Conservation (phyloP, 352 stramenopile genomes). For the Phytophthora megakarya region DNA sequence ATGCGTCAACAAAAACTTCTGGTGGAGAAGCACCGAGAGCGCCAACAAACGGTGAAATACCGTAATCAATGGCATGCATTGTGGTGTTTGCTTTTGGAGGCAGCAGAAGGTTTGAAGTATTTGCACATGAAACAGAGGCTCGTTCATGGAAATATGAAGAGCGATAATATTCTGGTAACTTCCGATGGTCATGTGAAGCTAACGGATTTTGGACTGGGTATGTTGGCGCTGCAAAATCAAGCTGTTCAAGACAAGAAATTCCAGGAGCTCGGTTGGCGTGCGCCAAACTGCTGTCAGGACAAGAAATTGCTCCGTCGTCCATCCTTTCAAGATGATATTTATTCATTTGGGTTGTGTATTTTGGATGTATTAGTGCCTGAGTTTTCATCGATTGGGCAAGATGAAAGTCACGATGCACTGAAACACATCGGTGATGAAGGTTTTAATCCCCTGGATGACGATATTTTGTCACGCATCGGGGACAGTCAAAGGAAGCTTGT, state of each 20-base stretch:
- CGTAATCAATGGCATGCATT: conserved; percentile 20
- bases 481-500: conserved; percentile 16
- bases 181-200: conserved; percentile 64
- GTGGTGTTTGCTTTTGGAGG: conserved; percentile 35
- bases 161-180: conserved; percentile 66
- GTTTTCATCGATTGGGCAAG: conserved; percentile 8
- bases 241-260: conserved; percentile 19
- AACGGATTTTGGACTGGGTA: conserved; percentile 66
- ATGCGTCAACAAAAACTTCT: conserved; percentile 8
- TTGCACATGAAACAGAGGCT: conserved; percentile 36
- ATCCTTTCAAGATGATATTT: conserved; percentile 36
- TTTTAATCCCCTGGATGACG: conserved; percentile 19
- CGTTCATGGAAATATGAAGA: conserved; percentile 65
- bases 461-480: conserved; percentile 3
- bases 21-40: neutral
- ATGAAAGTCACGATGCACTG: neutral
- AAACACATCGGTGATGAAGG: conserved; percentile 25
- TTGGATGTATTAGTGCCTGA: conserved; percentile 29
- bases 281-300: conserved; percentile 23
- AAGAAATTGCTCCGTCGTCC: conserved; percentile 22
- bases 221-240: conserved; percentile 35
- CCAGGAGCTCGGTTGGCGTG: conserved; percentile 31
- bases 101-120: conserved; percentile 67
- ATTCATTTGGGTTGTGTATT: conserved; percentile 37
- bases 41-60: conserved; percentile 4